Conservation (phyloP, 2,329 filamentous ascomycete species). For the Aspergillus piperis region DNA sequence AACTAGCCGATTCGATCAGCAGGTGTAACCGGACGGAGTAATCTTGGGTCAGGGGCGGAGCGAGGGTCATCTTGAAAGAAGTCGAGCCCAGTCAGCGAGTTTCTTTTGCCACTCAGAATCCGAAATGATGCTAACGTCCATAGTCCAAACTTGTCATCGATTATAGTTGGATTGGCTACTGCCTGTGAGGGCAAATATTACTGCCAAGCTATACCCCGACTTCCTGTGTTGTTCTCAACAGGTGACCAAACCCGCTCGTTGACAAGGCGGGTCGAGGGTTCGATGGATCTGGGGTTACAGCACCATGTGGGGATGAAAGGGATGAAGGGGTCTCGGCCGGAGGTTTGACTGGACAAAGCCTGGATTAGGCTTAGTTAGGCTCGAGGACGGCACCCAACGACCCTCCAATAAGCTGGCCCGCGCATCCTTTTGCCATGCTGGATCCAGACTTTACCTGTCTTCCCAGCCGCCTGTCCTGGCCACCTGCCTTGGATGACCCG, state of each 20-base stretch:
- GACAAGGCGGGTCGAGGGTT: conserved; percentile 1
- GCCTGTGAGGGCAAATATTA: background rate
- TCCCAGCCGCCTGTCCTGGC: background rate
- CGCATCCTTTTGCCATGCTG: background rate
- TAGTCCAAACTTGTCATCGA: background rate
- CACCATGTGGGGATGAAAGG: conserved; percentile 6
- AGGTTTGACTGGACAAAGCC: background rate
- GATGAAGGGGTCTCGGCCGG: background rate
- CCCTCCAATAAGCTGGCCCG: background rate
- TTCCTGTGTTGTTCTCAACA: background rate
- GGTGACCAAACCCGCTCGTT: background rate
- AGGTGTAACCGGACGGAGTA: conserved; percentile 14
- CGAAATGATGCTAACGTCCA: background rate
- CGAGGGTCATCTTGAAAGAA: background rate
- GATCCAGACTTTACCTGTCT: background rate
- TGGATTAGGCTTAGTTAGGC: conserved; percentile 8
- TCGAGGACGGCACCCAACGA: background rate
- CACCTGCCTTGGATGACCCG: background rate
- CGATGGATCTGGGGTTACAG: conserved; percentile 1
- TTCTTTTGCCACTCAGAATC: background rate
- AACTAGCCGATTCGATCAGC: conserved; percentile 2
- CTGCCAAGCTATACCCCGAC: background rate
- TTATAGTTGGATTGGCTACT: background rate
- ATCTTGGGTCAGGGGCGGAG: conserved; percentile 7
- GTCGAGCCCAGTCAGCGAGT: background rate